These are phyloP conservation scores for Lupinus albus DNA, from an alignment of 306 rosid species.

Conservation along the genomic window DNA sequence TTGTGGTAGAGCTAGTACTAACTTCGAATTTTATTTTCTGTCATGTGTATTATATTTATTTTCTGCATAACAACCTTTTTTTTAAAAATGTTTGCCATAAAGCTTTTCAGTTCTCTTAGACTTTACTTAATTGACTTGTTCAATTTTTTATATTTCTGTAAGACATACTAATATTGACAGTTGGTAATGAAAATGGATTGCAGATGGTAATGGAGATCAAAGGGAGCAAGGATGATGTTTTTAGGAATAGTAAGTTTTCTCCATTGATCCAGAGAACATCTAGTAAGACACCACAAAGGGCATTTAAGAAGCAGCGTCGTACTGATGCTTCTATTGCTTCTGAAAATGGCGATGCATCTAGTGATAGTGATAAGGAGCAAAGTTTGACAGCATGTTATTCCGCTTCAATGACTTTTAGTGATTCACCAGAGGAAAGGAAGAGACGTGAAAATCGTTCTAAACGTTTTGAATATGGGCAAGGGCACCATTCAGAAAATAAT, in stretches of 20 bases:
- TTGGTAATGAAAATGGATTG: constrained; percentile 31
- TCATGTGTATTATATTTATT: neutral
- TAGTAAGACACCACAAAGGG: constrained; percentile 58
- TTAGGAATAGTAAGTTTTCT: constrained; percentile 56
- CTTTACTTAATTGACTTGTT: no score
- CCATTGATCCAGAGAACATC: constrained; percentile 61
- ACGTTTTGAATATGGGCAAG: constrained; percentile 88
- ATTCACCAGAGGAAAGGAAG: constrained; percentile 87
- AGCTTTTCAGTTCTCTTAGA: no score
- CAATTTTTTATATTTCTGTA: no score
- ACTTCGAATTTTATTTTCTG: neutral
- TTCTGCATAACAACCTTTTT: no score
- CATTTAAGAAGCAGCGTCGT: constrained; percentile 80
- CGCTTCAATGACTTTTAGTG: constrained; percentile 72
- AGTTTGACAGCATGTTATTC: constrained; percentile 67
- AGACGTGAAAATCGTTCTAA: constrained; percentile 91
- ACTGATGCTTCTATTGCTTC: constrained; percentile 51
- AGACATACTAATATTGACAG: no score
- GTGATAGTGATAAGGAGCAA: constrained; percentile 91
- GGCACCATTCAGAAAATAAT: constrained; percentile 61
- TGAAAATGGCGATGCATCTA: constrained; percentile 75
- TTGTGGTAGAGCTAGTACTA: no score
- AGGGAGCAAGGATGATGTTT: constrained; percentile 57
- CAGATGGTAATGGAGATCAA: constrained; percentile 63
- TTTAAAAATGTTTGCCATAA: no score